Evolutionary conservation across 352 stramenopile genomes (phyloP).

Genomic region (Globisporangium lucens): DNA sequence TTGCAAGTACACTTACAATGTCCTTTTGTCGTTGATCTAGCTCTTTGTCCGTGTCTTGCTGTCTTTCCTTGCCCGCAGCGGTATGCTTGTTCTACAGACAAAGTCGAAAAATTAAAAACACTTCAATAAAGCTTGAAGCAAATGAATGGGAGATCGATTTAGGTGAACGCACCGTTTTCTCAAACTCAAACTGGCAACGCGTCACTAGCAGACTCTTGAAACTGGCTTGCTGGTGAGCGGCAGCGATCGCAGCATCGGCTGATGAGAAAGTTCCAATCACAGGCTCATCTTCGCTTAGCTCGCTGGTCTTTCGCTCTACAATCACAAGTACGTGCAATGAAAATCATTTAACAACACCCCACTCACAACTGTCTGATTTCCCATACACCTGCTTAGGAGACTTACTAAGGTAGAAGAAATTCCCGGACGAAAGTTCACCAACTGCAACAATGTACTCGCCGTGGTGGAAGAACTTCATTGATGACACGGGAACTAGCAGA

Average conservation of each 20-base stretch:
- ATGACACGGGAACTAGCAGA: constrained; percentile 23
- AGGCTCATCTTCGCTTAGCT: constrained; percentile 61
- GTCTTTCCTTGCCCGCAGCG: constrained; percentile 27
- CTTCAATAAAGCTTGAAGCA: background rate
- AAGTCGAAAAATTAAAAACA: background rate
- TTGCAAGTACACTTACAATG: constrained; percentile 31
- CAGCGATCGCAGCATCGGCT: constrained; percentile 43
- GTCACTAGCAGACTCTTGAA: constrained; percentile 80
- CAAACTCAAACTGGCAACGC: constrained; percentile 79
- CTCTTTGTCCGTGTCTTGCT: constrained; percentile 37
- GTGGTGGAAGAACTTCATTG: constrained; percentile 37
- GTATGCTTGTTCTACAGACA: constrained; percentile 45
- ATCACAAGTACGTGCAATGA: background rate
- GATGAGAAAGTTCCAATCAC: constrained; percentile 62
- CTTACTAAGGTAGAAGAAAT: constrained; percentile 64
- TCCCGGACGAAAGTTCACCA: constrained; percentile 35
- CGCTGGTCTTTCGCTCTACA: constrained; percentile 44
- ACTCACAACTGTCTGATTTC: background rate
- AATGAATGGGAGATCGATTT: background rate
- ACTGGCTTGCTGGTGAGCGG: constrained; percentile 40
- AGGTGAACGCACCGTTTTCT: constrained; percentile 48
- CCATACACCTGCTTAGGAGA: background rate
- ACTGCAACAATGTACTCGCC: constrained; percentile 41
- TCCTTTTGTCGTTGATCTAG: constrained; percentile 48
- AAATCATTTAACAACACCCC: background rate